Percentiles rank a stretch among this genome's conserved stretches.
Evolutionary conservation across 1,284 basidiomycete species (phyloP).

Genomic region (Ganoderma sp.): DNA sequence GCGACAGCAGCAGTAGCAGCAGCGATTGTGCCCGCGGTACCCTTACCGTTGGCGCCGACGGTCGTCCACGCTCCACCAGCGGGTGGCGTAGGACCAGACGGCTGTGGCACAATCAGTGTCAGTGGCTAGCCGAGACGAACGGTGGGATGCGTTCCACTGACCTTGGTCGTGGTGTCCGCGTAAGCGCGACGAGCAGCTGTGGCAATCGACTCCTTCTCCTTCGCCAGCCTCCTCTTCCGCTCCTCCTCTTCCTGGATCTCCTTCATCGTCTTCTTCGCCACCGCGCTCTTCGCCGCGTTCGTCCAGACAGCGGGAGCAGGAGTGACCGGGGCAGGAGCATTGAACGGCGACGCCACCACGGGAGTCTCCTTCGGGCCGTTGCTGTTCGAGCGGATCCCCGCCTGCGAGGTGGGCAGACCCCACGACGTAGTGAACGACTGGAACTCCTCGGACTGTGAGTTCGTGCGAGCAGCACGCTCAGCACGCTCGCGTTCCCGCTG

Average conservation of each 20-base stretch:
- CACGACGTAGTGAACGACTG: constrained; percentile 74
- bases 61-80: constrained; percentile 81
- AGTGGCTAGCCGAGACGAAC: constrained; percentile 7
- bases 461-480: constrained; percentile 60
- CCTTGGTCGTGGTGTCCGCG: constrained; percentile 81
- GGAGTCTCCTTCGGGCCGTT: constrained; percentile 52
- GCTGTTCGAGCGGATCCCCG: constrained; percentile 55
- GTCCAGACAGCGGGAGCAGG: constrained; percentile 68
- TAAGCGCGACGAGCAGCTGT: constrained; percentile 72
- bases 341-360: constrained; percentile 37
- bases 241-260: constrained; percentile 99
- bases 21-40: constrained; percentile 38
- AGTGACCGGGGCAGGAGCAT: constrained; percentile 44
- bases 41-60: constrained; percentile 81
- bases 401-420: constrained; percentile 79
- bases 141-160: constrained; percentile 36
- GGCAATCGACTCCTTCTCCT: constrained; percentile 54
- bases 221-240: constrained; percentile 84
- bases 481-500: constrained; percentile 70
- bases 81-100: constrained; percentile 35
- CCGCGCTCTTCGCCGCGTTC: constrained; percentile 53
- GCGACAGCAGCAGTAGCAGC: constrained; percentile 29
- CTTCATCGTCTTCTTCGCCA: constrained; percentile 87
- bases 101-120: constrained; percentile 18
- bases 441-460: constrained; percentile 54